A percentile compares a stretch with the other conserved stretches of the same genome.
Evolutionary conservation across 148 eudicot genomes (phyloP).

Genomic region (Vaccinium macrocarpon): DNA sequence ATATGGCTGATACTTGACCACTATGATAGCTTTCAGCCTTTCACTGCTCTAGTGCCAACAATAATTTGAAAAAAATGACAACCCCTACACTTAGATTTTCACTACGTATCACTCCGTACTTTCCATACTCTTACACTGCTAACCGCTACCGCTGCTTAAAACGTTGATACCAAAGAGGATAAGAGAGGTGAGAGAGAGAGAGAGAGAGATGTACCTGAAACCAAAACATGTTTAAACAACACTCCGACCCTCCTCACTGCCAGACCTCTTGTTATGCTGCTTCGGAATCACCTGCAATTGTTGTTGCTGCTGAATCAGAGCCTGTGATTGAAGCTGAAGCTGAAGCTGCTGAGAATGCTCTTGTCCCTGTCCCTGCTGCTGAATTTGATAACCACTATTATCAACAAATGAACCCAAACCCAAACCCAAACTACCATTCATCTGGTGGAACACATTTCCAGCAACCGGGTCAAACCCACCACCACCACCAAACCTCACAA

Average conservation of each 20-base stretch:
- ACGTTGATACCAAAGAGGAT: neutral
- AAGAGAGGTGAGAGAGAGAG: neutral
- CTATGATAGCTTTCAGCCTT: neutral
- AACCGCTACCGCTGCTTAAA: neutral
- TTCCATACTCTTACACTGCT: neutral
- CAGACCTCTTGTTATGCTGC: slow-evolving; percentile 32
- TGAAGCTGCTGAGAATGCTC: slow-evolving; percentile 24
- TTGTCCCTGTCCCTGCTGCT: slow-evolving; percentile 26
- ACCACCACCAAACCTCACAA: slow-evolving; percentile 36
- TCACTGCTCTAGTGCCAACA: neutral
- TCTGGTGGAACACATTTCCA: slow-evolving; percentile 31
- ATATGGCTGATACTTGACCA: neutral
- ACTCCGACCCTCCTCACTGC: slow-evolving; percentile 38
- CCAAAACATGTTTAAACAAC: slow-evolving; percentile 22
- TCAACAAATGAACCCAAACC: slow-evolving; percentile 40
- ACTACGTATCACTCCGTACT: neutral
- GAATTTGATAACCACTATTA: slow-evolving; percentile 28
- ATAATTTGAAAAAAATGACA: neutral
- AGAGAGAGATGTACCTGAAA: slow-evolving; percentile 19
- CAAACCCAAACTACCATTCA: slow-evolving; percentile 27
- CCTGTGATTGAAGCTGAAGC: slow-evolving; percentile 20
- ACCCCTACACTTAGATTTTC: neutral
- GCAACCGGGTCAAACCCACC: slow-evolving; percentile 19
- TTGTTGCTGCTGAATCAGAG: slow-evolving; percentile 31
- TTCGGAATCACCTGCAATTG: slow-evolving; percentile 26